Evolutionary conservation across 768 basidiomycete species (phyloP), one percentile per base, ranked within the genome.

Genomic region (Trametes cingulata): DNA sequence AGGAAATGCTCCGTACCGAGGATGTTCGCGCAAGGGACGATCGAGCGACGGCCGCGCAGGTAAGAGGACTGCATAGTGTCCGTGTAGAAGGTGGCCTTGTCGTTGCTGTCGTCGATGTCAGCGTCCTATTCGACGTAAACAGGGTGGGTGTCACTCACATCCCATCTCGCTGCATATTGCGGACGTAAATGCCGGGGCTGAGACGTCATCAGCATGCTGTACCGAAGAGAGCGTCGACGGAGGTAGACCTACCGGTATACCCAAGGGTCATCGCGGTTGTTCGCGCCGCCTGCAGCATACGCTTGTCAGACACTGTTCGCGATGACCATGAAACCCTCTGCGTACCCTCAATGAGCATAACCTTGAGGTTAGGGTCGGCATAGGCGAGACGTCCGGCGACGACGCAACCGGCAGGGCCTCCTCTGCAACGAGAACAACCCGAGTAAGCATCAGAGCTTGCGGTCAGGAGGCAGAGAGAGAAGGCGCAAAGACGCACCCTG

Each of bases 231-330:
- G 29, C 24, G 22, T 12, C n/a, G 51, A 33, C 57, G 6, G 56
- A 5, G 39, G 36, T 14, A 10, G 13, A 40, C 72, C 36, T 65
- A 80, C 80, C 84, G 76, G 70, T 88, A 88, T 50, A 89, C 87
- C 86, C 85, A 88, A 43, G 86, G 87, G 61, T 88, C 87, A 65
- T 87, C 86, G 14, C 84, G 77, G 73, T 88, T 88, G 77, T 87
- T 87, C 19, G 84, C 83, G 58, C 87, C 86, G 54, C 78, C 85
- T 86, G 33, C 25, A 43, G 22, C 24, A 13, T 19, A 19, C 2
- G 15, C n/a, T 37, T 3, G 49, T 43, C 25, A 47, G 63, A 22
- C 7, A 1, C 20, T 37, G 25, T 36, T 47, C 52, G 14, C 25
- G 33, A 19, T 10, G 41, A 22, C 17, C 40, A 33, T 27, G n/a